Evolutionary conservation across 176 grass and related monocot genomes (phyloP).

Genomic region (Carex scoparia): DNA sequence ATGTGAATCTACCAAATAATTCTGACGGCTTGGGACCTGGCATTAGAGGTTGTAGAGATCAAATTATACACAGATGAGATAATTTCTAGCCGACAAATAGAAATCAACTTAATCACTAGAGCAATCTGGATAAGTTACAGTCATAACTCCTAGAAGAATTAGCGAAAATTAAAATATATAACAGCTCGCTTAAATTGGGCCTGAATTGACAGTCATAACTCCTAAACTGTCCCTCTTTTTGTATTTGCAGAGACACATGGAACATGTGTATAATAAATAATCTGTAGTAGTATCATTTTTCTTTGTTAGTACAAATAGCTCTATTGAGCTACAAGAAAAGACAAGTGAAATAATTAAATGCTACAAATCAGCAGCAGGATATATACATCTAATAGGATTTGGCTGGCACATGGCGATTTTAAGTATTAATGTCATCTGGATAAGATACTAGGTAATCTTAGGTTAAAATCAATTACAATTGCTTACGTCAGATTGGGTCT

Average conservation of each 20-base stretch:
- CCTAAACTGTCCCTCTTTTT: not conserved
- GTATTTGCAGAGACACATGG: not conserved
- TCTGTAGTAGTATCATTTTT: not conserved
- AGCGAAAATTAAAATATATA: constrained; percentile 18
- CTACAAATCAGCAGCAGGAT: not conserved
- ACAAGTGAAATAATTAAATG: not conserved
- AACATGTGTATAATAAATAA: not conserved
- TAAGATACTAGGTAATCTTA: not conserved
- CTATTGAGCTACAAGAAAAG: not conserved
- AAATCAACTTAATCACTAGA: not conserved
- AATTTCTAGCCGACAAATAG: not conserved
- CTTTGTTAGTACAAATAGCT: not conserved
- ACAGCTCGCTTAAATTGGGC: not conserved
- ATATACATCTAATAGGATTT: not conserved
- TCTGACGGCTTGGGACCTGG: constrained; percentile 83
- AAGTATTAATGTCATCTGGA: not conserved
- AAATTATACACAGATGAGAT: constrained; percentile 16
- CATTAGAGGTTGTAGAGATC: constrained; percentile 32
- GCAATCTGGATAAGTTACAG: not conserved
- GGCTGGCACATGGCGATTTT: not conserved
- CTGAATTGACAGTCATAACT: not conserved
- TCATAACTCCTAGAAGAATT: not conserved
- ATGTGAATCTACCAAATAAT: constrained; percentile 86
- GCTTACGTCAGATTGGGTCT: not conserved
- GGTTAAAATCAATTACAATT: not conserved